Conservation (phyloP, 108 stramenopile species). For the Cyclostephanos tholiformis region DNA sequence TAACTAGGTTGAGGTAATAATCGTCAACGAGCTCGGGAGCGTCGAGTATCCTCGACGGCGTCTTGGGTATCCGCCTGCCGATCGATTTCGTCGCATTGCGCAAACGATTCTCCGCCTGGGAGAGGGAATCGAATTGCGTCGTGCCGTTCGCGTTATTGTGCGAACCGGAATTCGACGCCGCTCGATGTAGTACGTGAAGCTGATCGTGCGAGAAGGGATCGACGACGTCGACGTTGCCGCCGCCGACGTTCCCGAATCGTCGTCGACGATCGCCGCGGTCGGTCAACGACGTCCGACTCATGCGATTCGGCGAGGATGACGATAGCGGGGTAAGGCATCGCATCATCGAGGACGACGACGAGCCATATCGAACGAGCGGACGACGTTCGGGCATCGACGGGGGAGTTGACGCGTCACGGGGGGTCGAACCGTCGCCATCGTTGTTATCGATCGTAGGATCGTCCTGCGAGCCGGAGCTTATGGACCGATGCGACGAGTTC, state of each 20-base stretch:
- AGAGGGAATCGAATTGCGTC: slow-evolving; percentile 29
- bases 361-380: neutral
- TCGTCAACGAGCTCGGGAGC: slow-evolving; percentile 97
- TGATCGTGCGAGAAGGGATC: slow-evolving; percentile 52
- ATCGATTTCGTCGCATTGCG: slow-evolving; percentile 61
- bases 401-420: neutral
- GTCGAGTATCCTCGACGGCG: slow-evolving; percentile 95
- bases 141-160: slow-evolving; percentile 38
- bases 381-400: slow-evolving; percentile 4
- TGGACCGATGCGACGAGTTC: slow-evolving; percentile 29
- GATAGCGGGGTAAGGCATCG: neutral
- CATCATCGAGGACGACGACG: neutral
- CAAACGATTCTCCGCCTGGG: slow-evolving; percentile 37
- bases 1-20: slow-evolving; percentile 96
- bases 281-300: neutral
- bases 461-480: neutral
- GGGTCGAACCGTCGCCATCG: neutral
- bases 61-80: slow-evolving; percentile 92
- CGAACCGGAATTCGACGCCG: slow-evolving; percentile 54
- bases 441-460: neutral
- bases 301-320: neutral
- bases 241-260: slow-evolving; percentile 7
- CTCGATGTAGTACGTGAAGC: slow-evolving; percentile 47
- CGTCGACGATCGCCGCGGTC: slow-evolving; percentile 1
- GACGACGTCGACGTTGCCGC: neutral